Evolutionary conservation across 768 basidiomycete genomes (phyloP).

Genomic region (Leccinum disarticulatum): DNA sequence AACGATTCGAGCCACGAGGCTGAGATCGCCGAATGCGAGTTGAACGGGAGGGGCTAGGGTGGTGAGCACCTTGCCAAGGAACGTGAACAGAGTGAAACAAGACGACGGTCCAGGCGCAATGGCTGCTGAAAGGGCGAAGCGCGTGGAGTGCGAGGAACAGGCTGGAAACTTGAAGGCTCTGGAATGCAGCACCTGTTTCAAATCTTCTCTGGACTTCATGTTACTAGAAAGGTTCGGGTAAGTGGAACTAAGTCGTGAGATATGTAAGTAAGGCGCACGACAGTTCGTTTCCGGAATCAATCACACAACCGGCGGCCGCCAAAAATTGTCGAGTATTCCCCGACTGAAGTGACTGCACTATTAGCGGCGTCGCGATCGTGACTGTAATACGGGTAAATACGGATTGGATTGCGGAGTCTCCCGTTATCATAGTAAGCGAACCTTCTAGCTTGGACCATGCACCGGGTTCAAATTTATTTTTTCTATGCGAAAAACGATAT

Average conservation of each 20-base stretch:
- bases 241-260: constrained; percentile 10
- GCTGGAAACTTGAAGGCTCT: neutral
- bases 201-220: constrained; percentile 7
- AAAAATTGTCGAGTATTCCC: constrained; percentile 2
- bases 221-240: constrained; percentile 4
- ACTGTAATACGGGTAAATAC: neutral
- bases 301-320: neutral
- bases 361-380: neutral
- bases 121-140: constrained; percentile 2
- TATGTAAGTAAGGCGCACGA: constrained; percentile 5
- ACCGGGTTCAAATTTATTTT: neutral
- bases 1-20: constrained; percentile 16
- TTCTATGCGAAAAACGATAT: neutral
- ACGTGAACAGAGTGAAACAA: constrained; percentile 13
- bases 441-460: neutral
- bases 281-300: constrained; percentile 8
- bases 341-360: neutral
- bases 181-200: neutral
- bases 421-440: neutral
- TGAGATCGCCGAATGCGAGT: constrained; percentile 4
- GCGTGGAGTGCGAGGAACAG: constrained; percentile 1
- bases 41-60: neutral
- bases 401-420: neutral
- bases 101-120: neutral
- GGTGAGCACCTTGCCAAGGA: constrained; percentile 10